Conservation (phyloP, 225 moss, liverwort and hornwort species). For the Sphagnum tenellum region DNA sequence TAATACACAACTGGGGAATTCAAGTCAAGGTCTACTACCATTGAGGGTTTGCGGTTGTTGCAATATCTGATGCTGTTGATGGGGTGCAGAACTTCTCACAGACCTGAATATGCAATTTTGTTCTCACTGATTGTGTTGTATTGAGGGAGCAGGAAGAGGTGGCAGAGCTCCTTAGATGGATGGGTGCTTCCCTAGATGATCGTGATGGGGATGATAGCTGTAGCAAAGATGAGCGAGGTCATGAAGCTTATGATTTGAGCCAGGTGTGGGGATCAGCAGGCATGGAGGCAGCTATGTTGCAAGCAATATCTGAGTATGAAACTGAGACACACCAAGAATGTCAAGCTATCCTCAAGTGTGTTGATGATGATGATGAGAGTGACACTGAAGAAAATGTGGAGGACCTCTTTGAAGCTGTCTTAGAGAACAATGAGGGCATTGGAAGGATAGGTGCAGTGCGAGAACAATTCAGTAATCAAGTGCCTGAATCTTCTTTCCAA, state of each 20-base stretch:
- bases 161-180: slow-evolving; percentile 77
- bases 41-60: too few relatives aligned
- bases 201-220: slow-evolving; percentile 24
- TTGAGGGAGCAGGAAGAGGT: slow-evolving; percentile 62
- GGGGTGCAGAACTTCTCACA: too few relatives aligned
- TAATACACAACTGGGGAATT: too few relatives aligned
- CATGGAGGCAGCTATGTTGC: slow-evolving; percentile 83
- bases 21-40: too few relatives aligned
- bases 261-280: slow-evolving; percentile 82
- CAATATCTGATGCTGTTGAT: too few relatives aligned
- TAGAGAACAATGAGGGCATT: slow-evolving; percentile 17
- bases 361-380: slow-evolving; percentile 40
- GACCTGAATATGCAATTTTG: too few relatives aligned
- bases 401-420: slow-evolving; percentile 33
- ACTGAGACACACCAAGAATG: slow-evolving; percentile 67
- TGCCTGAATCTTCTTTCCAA: background rate
- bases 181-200: slow-evolving; percentile 60
- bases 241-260: slow-evolving; percentile 37
- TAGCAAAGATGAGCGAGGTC: slow-evolving; percentile 30
- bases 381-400: slow-evolving; percentile 26
- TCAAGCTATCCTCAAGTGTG: slow-evolving; percentile 78
- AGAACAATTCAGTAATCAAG: slow-evolving; percentile 1
- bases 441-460: background rate
- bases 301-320: slow-evolving; percentile 82
- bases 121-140: too few relatives aligned